phyloP scores from a whole-genome alignment of 805 yeast genomes.

The Saturnispora silvae region DNA sequence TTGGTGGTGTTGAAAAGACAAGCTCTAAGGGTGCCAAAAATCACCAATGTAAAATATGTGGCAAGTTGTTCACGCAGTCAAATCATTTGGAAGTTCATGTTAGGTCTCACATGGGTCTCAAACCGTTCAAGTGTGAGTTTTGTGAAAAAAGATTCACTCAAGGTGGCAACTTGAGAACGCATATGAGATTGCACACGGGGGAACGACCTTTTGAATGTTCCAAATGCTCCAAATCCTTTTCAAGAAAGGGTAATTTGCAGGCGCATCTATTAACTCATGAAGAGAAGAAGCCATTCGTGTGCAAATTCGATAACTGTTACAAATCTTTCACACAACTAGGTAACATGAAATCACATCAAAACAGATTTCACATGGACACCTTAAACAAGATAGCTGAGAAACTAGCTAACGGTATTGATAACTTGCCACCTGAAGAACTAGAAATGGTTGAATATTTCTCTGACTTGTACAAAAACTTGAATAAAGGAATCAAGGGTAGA shows the following conservation, averaged over 20 bases:
- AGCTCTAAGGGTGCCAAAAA: conserved; percentile 35
- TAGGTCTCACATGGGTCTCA: conserved; percentile 75
- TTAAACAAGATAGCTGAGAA: conserved; percentile 55
- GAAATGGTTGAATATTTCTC: conserved; percentile 70
- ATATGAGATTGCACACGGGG: conserved; percentile 78
- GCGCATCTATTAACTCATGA: conserved; percentile 81
- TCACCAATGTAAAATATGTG: conserved; percentile 68
- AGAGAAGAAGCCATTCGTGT: conserved; percentile 64
- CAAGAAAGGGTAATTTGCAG: conserved; percentile 85
- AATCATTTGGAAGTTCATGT: conserved; percentile 88
- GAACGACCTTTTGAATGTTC: conserved; percentile 84
- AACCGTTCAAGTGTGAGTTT: conserved; percentile 70
- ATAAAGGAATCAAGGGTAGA: conserved; percentile 85
- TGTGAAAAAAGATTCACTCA: conserved; percentile 82
- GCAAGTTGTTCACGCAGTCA: conserved; percentile 74
- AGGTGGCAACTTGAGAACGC: conserved; percentile 84
- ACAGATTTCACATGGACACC: conserved; percentile 71
- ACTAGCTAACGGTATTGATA: conserved; percentile 42
- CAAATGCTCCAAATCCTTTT: conserved; percentile 64
- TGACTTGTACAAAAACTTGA: conserved; percentile 73
- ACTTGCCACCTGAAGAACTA: conserved; percentile 50
- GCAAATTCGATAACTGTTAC: conserved; percentile 72
- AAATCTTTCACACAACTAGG: conserved; percentile 88
- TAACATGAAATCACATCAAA: conserved; percentile 88
- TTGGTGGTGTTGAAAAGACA: conserved; percentile 74